Evolutionary conservation across 352 stramenopile genomes (phyloP).

Genomic region (Globisporangium polare): DNA sequence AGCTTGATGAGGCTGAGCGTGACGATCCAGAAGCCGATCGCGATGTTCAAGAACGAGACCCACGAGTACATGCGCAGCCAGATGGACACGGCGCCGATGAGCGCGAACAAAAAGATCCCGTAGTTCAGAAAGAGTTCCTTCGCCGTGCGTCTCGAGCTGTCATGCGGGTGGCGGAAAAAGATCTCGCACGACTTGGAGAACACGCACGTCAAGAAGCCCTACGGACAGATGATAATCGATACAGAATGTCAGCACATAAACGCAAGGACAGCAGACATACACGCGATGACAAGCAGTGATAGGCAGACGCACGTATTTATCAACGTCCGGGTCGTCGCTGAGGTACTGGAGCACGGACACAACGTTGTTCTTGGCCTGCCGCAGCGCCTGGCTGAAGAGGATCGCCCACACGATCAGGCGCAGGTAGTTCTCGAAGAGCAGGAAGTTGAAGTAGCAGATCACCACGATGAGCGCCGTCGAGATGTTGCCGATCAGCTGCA

Average conservation of each 20-base stretch:
- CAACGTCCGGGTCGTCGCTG: slow-evolving; percentile 74
- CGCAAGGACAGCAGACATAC: too few species aligned
- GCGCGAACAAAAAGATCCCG: slow-evolving; percentile 81
- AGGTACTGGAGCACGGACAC: slow-evolving; percentile 79
- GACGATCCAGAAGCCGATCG: slow-evolving; percentile 66
- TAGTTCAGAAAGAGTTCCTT: slow-evolving; percentile 89
- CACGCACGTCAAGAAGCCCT: slow-evolving; percentile 78
- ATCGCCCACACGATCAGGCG: slow-evolving; percentile 86
- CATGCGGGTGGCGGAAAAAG: slow-evolving; percentile 68
- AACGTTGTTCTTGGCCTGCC: slow-evolving; percentile 84
- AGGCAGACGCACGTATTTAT: slow-evolving; percentile 50
- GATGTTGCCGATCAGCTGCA: slow-evolving; percentile 82
- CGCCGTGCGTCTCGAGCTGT: slow-evolving; percentile 52
- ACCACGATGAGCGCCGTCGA: slow-evolving; percentile 81
- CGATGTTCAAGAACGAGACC: slow-evolving; percentile 71
- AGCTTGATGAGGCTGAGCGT: slow-evolving; percentile 73
- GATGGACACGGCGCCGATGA: slow-evolving; percentile 80
- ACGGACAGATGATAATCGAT: neutral
- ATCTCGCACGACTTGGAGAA: slow-evolving; percentile 78
- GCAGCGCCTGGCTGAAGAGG: slow-evolving; percentile 81
- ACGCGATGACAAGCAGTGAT: too few species aligned
- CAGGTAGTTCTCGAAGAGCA: slow-evolving; percentile 88
- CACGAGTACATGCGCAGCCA: slow-evolving; percentile 85
- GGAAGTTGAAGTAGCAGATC: slow-evolving; percentile 89
- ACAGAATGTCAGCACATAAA: neutral